Conservation (phyloP, 768 basidiomycete species). For the Tulasnella calospora region DNA sequence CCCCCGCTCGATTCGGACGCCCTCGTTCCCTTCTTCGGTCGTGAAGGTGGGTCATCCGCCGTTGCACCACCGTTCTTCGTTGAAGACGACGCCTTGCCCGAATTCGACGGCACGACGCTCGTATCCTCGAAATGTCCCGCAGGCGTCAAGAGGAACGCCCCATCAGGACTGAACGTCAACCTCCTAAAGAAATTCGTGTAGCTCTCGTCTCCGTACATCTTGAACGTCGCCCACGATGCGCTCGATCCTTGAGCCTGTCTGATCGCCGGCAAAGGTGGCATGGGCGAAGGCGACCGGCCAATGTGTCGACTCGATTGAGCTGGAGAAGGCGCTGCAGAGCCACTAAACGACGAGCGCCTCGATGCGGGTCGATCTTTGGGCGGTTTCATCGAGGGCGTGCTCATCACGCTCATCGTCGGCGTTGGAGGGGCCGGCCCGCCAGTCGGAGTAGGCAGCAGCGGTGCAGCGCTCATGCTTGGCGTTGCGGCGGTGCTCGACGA, state of each 20-base stretch:
- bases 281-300: conserved; percentile 80
- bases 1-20: conserved; percentile 38
- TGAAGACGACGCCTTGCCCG: conserved; percentile 34
- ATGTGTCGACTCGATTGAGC: conserved; percentile 22
- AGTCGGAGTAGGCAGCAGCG: conserved; percentile 32
- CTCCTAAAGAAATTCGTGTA: conserved; percentile 94
- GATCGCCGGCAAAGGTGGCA: conserved; percentile 91
- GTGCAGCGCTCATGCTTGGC: conserved; percentile 49
- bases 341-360: conserved; percentile 58
- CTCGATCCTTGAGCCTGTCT: conserved; percentile 49
- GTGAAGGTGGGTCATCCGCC: conserved; percentile 25
- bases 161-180: conserved; percentile 91
- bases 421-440: conserved; percentile 34
- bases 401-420: conserved; percentile 31
- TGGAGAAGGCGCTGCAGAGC: conserved; percentile 61
- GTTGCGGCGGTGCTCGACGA: conserved; percentile 51
- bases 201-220: conserved; percentile 91
- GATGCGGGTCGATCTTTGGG: conserved; percentile 36
- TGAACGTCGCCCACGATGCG: conserved; percentile 57
- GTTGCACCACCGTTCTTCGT: conserved; percentile 34
- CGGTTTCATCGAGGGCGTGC: conserved; percentile 49
- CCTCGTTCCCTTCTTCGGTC: conserved; percentile 23
- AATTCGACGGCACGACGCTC: conserved; percentile 44
- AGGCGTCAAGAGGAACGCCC: conserved; percentile 86
- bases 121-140: conserved; percentile 97